Evolutionary conservation across 2,329 filamentous ascomycete species (phyloP), one percentile per base, ranked within the genome.

Genomic region (Colletotrichum sp.): DNA sequence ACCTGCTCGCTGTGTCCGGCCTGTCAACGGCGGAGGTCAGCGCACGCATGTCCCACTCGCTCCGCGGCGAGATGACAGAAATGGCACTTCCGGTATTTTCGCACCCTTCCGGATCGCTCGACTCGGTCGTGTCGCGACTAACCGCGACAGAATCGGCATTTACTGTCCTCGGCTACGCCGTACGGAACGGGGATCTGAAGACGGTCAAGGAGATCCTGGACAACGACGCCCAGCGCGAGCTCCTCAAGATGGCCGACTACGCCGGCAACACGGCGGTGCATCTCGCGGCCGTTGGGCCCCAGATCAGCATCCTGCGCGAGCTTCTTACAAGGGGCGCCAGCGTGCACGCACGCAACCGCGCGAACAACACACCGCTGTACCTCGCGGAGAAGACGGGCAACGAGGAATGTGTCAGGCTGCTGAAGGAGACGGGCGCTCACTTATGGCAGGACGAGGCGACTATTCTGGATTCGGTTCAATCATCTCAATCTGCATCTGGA

Each of bases 31-130:
- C 90, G 69, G 93, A 95, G 26, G 92, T 98, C 32, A 89, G 92
- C 5, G 88, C 87, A 77, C 89, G 90, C 77, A 98, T 98, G 92
- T 92, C 94, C 8, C 85, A 90, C 28, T 95, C 94, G 13, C 88
- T 98, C 26, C 92, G 95, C 66, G 96, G 96, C 61, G 96, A 98
- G 86, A 91, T 98, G 85, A 98, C 95, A 13, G 94, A 96, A 84
- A 90, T 92, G 70, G 89, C 92, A 9, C 88, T 90, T 60, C 94
- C 94, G 15, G 92, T 93, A 77, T 98, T 98, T 85, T 91, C 93
- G 48, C 95, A 96, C 81, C 94, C 94, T 0, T 88, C 91, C 30
- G 91, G 89, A 59, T 88, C 84, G 43, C 81, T 88, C 61, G 87
- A 88, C 72, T 82, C 83, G 67, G 84, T 84, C 21, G 84, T 85